These are phyloP conservation scores for Phyllosticta citriasiana DNA, from an alignment of 2,329 filamentous ascomycete species.

Conservation along the genomic window DNA sequence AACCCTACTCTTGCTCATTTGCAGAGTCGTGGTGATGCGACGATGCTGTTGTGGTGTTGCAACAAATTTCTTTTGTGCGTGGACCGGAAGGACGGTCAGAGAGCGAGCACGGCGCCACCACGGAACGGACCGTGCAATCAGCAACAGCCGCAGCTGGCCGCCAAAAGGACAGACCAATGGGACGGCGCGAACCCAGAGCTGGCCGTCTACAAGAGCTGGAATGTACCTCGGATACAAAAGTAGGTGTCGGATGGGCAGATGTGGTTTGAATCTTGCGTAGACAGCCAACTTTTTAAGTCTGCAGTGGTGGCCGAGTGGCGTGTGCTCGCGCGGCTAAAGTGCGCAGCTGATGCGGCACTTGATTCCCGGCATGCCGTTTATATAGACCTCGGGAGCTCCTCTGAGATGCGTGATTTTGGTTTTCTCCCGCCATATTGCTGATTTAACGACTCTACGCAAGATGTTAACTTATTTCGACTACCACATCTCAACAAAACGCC, in stretches of 20 bases:
- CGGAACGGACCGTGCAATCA: neutral
- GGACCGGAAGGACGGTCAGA: neutral
- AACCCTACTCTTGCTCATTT: neutral
- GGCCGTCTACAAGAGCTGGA: neutral
- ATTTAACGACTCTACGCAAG: neutral
- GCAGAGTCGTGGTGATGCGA: neutral
- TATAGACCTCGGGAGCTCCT: neutral
- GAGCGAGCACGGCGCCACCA: neutral
- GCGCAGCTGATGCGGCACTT: neutral
- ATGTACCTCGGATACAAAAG: neutral
- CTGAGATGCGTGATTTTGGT: neutral
- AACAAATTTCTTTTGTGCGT: neutral
- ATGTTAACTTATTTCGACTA: neutral
- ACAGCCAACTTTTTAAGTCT: neutral
- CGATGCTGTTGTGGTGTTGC: neutral
- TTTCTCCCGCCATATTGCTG: neutral
- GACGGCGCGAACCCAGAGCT: neutral
- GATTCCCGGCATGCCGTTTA: neutral
- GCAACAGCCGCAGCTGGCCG: neutral
- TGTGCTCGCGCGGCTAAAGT: neutral
- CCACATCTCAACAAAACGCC: neutral
- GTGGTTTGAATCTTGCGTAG: neutral
- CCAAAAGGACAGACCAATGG: neutral
- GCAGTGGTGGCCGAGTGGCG: neutral
- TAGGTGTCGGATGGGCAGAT: neutral